Base-by-base conservation (phyloP, 352 stramenopile species). In the Phytopythium helicoides region DNA sequence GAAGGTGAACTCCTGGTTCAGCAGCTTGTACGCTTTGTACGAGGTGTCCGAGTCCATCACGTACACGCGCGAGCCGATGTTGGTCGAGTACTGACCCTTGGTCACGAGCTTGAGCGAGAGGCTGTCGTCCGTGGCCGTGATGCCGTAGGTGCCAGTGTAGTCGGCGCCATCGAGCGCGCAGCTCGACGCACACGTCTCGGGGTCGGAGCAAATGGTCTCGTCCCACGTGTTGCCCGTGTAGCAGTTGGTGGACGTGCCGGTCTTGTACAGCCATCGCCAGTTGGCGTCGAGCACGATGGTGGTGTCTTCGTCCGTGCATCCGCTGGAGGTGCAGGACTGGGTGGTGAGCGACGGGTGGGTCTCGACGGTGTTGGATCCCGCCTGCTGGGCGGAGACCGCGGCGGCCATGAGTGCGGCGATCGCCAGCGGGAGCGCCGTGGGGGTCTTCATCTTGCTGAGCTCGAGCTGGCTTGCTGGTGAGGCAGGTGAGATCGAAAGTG, bases 241-340 rank as follows among this genome's bases (percentile, higher is more conserved):
- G 68, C 76, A 88, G 62, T 86, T 87, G 45, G 66, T 80, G 60
- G 76, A 85, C 60, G 70, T 74, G 21, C 60, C 72, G 14, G 79
- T 64, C 59, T 86, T 68, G 51, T 87, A 76, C 26, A 86, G 53
- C 80, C 76, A 87, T 54, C 80, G 76, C 76, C 80, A 87, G 58
- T 88, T 88, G 50, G 76, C 70, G 62, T 90, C 80, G 25, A 90
- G 57, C 49, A 90, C 80, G 45, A 90, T 52, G 22, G 76, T 83
- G 25, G 71, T 88, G 8, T 57, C 25, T 26, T 81, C 67, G 3
- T 56, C 58, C 18, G 63, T 54, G 34, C 80, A 90, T 1, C 76
- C 75, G 19, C 52, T 59, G 0, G 51, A 18, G 33, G 64, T 66
- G 14, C 74, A 72, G 59, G 76, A 87, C 39, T 61, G 53, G 45